Base-by-base conservation (phyloP, 257 asterid genomes). In the Forsythia viridissima region DNA sequence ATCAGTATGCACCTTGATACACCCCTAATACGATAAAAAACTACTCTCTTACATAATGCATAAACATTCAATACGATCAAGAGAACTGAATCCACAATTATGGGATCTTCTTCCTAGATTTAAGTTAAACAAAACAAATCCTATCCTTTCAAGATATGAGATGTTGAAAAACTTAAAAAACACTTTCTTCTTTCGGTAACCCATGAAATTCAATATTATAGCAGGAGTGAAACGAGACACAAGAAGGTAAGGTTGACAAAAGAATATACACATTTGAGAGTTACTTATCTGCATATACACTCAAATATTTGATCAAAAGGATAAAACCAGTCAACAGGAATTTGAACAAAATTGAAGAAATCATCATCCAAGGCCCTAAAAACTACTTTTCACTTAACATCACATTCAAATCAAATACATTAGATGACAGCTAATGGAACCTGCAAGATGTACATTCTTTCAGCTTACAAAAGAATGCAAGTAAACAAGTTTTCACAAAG, bases 361-460 rank as follows among this genome's bases (percentile, higher is more conserved):
- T 36, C 20, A 30, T 44, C 46, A 16, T 71, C 79, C 38, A 36
- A 67, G 30, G 59, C 44, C 66, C 9, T 20, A 34, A 79, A 66
- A 82, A 20, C 13, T 13, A 13, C 43, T 20, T 39, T 67, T 55
- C 36, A 63, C 71, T 36, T 0, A 68, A 77, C 18, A n/a, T 34
- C 44, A 30, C 30, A 52, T 59, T 39, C 46, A 20, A 67, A 42
- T 38, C 24, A 68, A 36, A 79, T 39, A 40, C 6, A 18, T 12
- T 44, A 73, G 42, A 55, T 24, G 20, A 68, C 80, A 57, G 65
- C 20, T 21, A 79, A 39, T 52, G 73, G 39, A 76, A 80, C n/a
- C 30, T 18, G 48, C 57, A 44, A 61, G 24, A 4, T 37, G 11
- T 8, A 4, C 36, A 8, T 63, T 42, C 21, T 18, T 42, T 20